These are phyloP conservation scores for Sclerotinia nivalis DNA, from an alignment of 2,329 filamentous ascomycete genomes.

Conservation along the genomic window DNA sequence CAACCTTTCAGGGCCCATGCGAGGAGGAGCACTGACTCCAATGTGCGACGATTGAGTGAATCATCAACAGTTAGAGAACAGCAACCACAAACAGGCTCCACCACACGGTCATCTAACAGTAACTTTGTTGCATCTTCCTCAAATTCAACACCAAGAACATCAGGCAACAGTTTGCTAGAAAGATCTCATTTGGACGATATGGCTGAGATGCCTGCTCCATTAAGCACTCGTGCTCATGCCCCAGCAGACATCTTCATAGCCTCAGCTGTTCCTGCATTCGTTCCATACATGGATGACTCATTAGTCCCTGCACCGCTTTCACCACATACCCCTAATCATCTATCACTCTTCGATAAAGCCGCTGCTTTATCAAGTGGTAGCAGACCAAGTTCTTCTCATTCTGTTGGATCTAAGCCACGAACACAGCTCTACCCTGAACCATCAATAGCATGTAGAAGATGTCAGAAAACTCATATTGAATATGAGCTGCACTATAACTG, in stretches of 20 bases:
- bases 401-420: constrained; percentile 36
- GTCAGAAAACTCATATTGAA: constrained; percentile 71
- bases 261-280: constrained; percentile 26
- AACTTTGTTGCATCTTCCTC: constrained; percentile 18
- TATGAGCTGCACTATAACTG: constrained; percentile 88
- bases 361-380: constrained; percentile 37
- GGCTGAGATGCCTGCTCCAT: constrained; percentile 17
- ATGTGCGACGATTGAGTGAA: constrained; percentile 30
- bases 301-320: constrained; percentile 39
- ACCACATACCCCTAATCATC: constrained; percentile 28
- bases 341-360: constrained; percentile 37
- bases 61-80: constrained; percentile 25
- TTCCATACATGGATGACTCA: constrained; percentile 31
- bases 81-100: constrained; percentile 15
- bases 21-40: constrained; percentile 39
- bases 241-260: constrained; percentile 33
- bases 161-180: constrained; percentile 4
- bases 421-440: constrained; percentile 65
- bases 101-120: constrained; percentile 21
- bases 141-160: constrained; percentile 24
- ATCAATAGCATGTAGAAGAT: constrained; percentile 71
- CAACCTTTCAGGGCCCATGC: constrained; percentile 30
- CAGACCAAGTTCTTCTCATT: constrained; percentile 39
- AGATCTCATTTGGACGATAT: constrained; percentile 2
- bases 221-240: constrained; percentile 30